Base-by-base conservation (phyloP, 192 early-diverging fungal genomes). In the Linderina pennispora region DNA sequence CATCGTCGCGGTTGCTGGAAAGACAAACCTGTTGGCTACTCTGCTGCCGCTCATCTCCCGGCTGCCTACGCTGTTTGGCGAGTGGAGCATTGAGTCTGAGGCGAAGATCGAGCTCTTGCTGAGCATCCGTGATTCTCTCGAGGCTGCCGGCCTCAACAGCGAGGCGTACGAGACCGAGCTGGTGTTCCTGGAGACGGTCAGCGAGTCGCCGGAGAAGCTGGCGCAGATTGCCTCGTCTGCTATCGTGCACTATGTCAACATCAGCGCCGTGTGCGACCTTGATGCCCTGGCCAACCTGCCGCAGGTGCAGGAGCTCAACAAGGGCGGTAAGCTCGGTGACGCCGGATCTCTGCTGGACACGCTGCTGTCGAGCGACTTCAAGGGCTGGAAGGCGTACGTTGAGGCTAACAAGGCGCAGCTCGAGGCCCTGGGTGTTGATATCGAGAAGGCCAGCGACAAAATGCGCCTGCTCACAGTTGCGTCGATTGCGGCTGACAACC, bases 381-480 rank as follows among this genome's bases (percentile, higher is more conserved):
- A 11, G 23, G 54, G 55, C 52, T 72, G 68, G 68, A 21, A 22
- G 19, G 55, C 36, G 32, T 88, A 84, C 61, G 63, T 78, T 1
- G 63, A 55, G 13, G 68, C 56, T 41, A 75, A 93, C 53, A 47
- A 57, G 4, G 62, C 47, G 3, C 52, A 79, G 28, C 31, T 92
- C 19, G 55, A 52, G 22, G 65, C 81, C 40, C 59, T 82, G 25
- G 80, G 81, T 5, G 50, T 71, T 18, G 56, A 62, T 18, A 45
- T 55, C 35, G 82, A 83, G 35, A 77, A 73, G 41, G 80, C 79
- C 24, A 36, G 78, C 17, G 65, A 63, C 48, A 98, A 98, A 78
- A 91, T 98, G 63, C 81, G 91, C 19, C 71, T 94, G 23, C 72
- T 98, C 40, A 82, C 87, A 0, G 62, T 98, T 37, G 86, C 88